Percentiles rank a stretch among this genome's conserved stretches.
These are phyloP conservation scores for Azolla pinnata DNA, from an alignment of 75 land plant genomes.

Conservation along the genomic window DNA sequence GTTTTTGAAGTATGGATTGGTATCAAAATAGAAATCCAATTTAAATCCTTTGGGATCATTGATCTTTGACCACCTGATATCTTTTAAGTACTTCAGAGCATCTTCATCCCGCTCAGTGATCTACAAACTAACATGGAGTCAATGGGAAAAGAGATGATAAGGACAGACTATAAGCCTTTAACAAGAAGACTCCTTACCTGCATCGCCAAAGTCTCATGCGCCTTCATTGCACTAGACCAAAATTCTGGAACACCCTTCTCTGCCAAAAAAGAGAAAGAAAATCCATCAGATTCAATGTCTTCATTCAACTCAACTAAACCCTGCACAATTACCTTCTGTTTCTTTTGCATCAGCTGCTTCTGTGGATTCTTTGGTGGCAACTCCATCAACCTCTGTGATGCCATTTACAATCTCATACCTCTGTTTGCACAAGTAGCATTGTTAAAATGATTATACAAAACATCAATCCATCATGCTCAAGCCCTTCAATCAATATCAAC, in stretches of 20 bases:
- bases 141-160: conserved; percentile 5
- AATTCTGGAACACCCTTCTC: conserved; percentile 93
- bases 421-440: too few species aligned
- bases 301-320: too few species aligned
- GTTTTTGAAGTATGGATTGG: conserved; percentile 88
- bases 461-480: too few species aligned
- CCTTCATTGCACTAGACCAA: conserved; percentile 90
- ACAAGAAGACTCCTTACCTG: conserved; percentile 41
- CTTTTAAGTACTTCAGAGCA: conserved; percentile 77
- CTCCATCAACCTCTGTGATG: conserved; percentile 48
- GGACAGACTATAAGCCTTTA: background rate
- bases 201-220: conserved; percentile 71
- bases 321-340: conserved; percentile 34
- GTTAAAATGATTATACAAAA: too few species aligned
- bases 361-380: conserved; percentile 18
- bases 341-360: conserved; percentile 25
- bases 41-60: conserved; percentile 90
- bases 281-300: background rate
- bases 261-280: conserved; percentile 12
- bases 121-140: conserved; percentile 26
- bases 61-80: conserved; percentile 71
- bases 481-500: too few species aligned
- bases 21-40: conserved; percentile 79
- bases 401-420: conserved; percentile 83
- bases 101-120: conserved; percentile 94